Evolutionary conservation across 768 basidiomycete genomes (phyloP).

Genomic region (Cyclocybe cylindracea): DNA sequence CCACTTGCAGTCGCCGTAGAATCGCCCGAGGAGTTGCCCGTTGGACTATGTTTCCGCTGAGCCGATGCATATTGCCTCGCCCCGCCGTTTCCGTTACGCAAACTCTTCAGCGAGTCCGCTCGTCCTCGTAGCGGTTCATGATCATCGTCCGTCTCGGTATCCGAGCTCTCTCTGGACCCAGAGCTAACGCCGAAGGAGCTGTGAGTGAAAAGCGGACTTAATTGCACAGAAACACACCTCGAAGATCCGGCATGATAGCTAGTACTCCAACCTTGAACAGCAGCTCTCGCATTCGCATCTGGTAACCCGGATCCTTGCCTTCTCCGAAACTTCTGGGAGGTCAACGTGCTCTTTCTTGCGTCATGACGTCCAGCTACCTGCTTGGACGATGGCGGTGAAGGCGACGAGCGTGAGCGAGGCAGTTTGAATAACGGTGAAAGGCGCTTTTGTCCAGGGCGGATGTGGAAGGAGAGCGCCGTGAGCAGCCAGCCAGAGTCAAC

Average conservation of each 20-base stretch:
- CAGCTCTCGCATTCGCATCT: conserved; percentile 20
- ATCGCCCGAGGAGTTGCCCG: conserved; percentile 39
- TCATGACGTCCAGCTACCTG: conserved; percentile 55
- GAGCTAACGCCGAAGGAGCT: conserved; percentile 37
- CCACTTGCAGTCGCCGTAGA: conserved; percentile 30
- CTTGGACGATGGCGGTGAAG: conserved; percentile 66
- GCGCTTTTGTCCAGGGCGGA: neutral
- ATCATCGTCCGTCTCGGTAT: conserved; percentile 57
- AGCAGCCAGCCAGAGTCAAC: neutral
- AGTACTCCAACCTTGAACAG: conserved; percentile 72
- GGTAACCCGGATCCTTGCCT: conserved; percentile 32
- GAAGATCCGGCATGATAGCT: conserved; percentile 88
- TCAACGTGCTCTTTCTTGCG: conserved; percentile 36
- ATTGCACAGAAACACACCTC: conserved; percentile 44
- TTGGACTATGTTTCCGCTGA: conserved; percentile 31
- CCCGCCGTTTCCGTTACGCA: conserved; percentile 21
- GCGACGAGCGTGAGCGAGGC: conserved; percentile 80
- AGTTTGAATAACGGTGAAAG: conserved; percentile 46
- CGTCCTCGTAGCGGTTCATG: conserved; percentile 44
- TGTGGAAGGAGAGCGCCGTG: neutral
- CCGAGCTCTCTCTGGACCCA: conserved; percentile 49
- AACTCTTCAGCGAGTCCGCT: conserved; percentile 23
- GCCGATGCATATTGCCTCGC: conserved; percentile 23
- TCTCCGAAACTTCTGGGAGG: conserved; percentile 34
- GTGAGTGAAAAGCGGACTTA: neutral